Conservation (phyloP, 2,329 filamentous ascomycete genomes). For the Aspergillus phoenicis region DNA sequence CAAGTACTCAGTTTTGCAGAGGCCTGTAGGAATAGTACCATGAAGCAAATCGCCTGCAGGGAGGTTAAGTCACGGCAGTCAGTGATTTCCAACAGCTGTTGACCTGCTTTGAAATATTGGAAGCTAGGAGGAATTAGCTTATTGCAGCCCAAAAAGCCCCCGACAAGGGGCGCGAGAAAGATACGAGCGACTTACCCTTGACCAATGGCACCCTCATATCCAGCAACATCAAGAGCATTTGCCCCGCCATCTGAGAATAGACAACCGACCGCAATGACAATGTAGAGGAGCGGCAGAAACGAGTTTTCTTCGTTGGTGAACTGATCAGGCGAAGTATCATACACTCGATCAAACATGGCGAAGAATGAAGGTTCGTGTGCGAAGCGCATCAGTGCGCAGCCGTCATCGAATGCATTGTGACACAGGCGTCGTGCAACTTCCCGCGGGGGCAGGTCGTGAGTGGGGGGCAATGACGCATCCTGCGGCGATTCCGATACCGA, state of each 20-base stretch:
- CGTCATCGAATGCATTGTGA: slow-evolving; percentile 63
- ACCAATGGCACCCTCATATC: slow-evolving; percentile 54
- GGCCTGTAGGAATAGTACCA: slow-evolving; percentile 78
- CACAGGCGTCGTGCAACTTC: slow-evolving; percentile 60
- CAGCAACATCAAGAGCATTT: slow-evolving; percentile 51
- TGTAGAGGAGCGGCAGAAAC: slow-evolving; percentile 71
- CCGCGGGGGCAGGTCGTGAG: slow-evolving; percentile 69
- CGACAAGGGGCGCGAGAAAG: neutral
- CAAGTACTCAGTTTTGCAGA: slow-evolving; percentile 78
- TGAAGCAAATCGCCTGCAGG: slow-evolving; percentile 74
- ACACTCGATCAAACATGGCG: slow-evolving; percentile 74
- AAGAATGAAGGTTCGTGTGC: slow-evolving; percentile 83
- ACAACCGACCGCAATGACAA: slow-evolving; percentile 71
- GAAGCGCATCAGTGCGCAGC: slow-evolving; percentile 67
- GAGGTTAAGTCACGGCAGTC: slow-evolving; percentile 73
- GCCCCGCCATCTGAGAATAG: slow-evolving; percentile 66
- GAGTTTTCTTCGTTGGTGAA: slow-evolving; percentile 66
- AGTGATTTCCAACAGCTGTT: slow-evolving; percentile 63
- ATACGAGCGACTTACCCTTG: slow-evolving; percentile 52
- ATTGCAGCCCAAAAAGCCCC: neutral
- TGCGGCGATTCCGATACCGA: slow-evolving; percentile 66
- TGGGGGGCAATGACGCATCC: slow-evolving; percentile 55
- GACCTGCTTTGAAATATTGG: slow-evolving; percentile 72
- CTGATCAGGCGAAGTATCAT: slow-evolving; percentile 66
- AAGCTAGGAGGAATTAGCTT: slow-evolving; percentile 51